Percentiles rank a stretch among this genome's conserved stretches.
These are phyloP conservation scores for Globisporangium acanthophoron DNA, from an alignment of 352 stramenopile species.

Conservation along the genomic window DNA sequence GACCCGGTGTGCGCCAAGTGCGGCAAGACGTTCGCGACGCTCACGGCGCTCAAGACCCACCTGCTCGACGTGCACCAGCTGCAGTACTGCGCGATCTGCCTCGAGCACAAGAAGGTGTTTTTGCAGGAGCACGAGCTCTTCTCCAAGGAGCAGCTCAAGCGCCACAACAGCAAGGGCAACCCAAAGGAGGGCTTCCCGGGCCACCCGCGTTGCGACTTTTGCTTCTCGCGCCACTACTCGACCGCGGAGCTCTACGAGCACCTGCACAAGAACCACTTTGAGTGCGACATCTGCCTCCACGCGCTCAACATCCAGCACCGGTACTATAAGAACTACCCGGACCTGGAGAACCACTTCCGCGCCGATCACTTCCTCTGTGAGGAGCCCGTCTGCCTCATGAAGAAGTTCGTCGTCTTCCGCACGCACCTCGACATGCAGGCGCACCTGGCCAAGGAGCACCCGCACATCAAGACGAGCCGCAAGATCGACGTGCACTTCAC, in stretches of 20 bases:
- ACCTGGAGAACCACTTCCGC: conserved; percentile 89
- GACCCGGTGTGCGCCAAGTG: conserved; percentile 71
- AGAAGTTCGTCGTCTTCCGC: conserved; percentile 90
- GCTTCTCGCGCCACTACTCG: conserved; percentile 82
- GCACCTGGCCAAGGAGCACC: conserved; percentile 78
- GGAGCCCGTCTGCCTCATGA: conserved; percentile 66
- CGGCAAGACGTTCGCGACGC: conserved; percentile 63
- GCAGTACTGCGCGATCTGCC: conserved; percentile 79
- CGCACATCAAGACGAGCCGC: conserved; percentile 76
- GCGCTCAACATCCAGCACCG: conserved; percentile 74
- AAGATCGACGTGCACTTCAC: conserved; percentile 88
- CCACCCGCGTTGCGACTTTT: conserved; percentile 88
- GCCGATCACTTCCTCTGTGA: conserved; percentile 87
- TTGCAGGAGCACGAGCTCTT: conserved; percentile 73
- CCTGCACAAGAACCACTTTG: conserved; percentile 89
- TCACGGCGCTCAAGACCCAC: conserved; percentile 66
- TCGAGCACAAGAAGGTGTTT: conserved; percentile 89
- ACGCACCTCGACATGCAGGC: conserved; percentile 82
- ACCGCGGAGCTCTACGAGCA: conserved; percentile 87
- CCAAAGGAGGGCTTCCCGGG: conserved; percentile 74
- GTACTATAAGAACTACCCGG: conserved; percentile 91
- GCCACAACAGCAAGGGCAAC: conserved; percentile 67
- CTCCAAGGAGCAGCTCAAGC: conserved; percentile 71
- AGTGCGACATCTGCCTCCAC: conserved; percentile 88
- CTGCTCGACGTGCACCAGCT: conserved; percentile 66